Base-by-base conservation (phyloP, 352 stramenopile genomes). In the Albugo candida region DNA sequence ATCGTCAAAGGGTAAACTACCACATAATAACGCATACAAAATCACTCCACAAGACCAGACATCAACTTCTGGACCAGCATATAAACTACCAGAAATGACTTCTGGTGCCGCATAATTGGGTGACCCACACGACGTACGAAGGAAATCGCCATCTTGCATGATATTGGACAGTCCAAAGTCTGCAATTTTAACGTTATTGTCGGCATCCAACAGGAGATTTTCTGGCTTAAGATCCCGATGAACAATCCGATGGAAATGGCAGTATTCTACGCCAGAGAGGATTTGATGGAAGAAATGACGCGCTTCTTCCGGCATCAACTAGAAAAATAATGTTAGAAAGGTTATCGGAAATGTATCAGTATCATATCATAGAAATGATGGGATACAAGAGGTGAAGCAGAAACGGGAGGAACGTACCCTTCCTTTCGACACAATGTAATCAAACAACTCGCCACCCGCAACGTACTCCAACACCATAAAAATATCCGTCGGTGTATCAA, bases 101-200 rank as follows among this genome's bases (percentile, higher is more conserved):
- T 99, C 95, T 0, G 96, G 96, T 5, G 95, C 95, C n/a, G 96
- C 96, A 60, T 99, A 99, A 73, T 99, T 99, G 5, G 96, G 96
- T 19, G 93, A 98, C 2, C 89, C 88, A 52, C 88, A 97, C 14
- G 89, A 97, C 42, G 96, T 99, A 38, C 91, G 79, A 50, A 99
- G 69, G 56, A 99, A 99, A 45, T 98, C 92, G 49, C 96, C 96
- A 64, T 99, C 96, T 21, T 92, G 66, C 81, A 98, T 98, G 41
- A 97, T 74, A 64, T 99, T 99, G 16, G 87, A 97, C 11, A 99
- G 76, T 17, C 96, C 96, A 70, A 99, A 99, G 63, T 99, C 96
- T 11, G 95, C 96, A 65, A 99, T 97, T 64, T 99, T 99, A 58
- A 99, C 95, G 62, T 99, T 99, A 56, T 97, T 95, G 60, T 98